Evolutionary conservation across 192 early-diverging fungal species (phyloP).

Genomic region (Coemansia sp.): DNA sequence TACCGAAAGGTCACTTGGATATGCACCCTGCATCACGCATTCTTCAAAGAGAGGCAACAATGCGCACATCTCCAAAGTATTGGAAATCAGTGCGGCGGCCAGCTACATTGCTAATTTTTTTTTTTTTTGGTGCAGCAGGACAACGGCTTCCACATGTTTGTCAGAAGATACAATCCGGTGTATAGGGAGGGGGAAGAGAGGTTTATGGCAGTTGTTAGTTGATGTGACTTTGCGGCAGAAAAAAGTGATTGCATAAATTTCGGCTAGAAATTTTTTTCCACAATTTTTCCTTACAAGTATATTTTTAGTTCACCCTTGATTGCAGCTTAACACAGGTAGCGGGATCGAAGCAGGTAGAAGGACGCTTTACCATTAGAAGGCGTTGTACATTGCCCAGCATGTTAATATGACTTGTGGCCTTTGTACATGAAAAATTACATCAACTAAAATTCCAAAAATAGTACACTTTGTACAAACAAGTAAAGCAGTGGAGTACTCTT

Average conservation of each 20-base stretch:
- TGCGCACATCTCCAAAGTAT: not conserved
- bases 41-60: not conserved
- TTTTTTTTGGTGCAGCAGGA: not conserved
- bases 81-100: slow-evolving; percentile 1
- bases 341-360: not conserved
- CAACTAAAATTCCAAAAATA: slow-evolving; percentile 13
- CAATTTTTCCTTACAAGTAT: not conserved
- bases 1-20: not conserved
- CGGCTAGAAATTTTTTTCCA: not conserved
- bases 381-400: not conserved
- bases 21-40: slow-evolving; percentile 7
- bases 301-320: not conserved
- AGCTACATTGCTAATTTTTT: not conserved
- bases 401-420: slow-evolving; percentile 1
- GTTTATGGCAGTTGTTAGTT: too few species aligned
- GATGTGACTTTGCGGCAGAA: not conserved
- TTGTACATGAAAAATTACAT: not conserved
- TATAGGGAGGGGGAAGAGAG: not conserved
- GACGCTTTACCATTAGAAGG: not conserved
- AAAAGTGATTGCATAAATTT: not conserved
- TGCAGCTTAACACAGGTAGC: not conserved
- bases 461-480: not conserved
- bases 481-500: not conserved
- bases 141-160: not conserved
- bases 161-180: not conserved